These are phyloP conservation scores for Euclidium syriacum DNA, from an alignment of 345 rosid species.

Conservation along the genomic window DNA sequence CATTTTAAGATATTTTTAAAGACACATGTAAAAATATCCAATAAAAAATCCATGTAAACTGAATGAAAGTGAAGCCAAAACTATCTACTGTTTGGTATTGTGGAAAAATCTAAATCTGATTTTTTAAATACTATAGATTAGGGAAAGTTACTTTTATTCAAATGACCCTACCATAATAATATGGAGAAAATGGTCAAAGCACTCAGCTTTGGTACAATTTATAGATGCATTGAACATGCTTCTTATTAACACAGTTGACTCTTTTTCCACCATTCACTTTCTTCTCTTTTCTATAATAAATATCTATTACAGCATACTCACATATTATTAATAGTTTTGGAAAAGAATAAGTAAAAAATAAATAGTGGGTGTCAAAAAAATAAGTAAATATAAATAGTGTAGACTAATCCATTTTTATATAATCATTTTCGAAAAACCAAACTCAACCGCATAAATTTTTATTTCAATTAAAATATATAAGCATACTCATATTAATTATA, in stretches of 20 bases:
- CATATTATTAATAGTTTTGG: not conserved
- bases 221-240: slow-evolving; percentile 32
- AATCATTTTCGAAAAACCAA: too few relatives aligned
- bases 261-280: slow-evolving; percentile 14
- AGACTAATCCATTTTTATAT: slow-evolving; percentile 1
- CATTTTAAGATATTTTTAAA: too few relatives aligned
- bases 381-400: not conserved
- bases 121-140: not conserved
- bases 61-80: slow-evolving; percentile 4
- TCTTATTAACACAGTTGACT: slow-evolving; percentile 27
- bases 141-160: not conserved
- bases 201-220: slow-evolving; percentile 19
- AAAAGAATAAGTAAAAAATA: not conserved
- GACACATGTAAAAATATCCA: too few relatives aligned
- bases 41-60: too few relatives aligned
- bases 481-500: too few relatives aligned
- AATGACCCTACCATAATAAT: slow-evolving; percentile 15
- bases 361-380: too few relatives aligned
- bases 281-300: not conserved
- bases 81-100: slow-evolving; percentile 4
- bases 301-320: not conserved
- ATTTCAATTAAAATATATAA: too few relatives aligned
- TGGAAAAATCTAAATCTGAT: not conserved
- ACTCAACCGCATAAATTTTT: too few relatives aligned
- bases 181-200: slow-evolving; percentile 19